Evolutionary conservation across 352 stramenopile genomes (phyloP).

Genomic region (Pythium coloratum): DNA sequence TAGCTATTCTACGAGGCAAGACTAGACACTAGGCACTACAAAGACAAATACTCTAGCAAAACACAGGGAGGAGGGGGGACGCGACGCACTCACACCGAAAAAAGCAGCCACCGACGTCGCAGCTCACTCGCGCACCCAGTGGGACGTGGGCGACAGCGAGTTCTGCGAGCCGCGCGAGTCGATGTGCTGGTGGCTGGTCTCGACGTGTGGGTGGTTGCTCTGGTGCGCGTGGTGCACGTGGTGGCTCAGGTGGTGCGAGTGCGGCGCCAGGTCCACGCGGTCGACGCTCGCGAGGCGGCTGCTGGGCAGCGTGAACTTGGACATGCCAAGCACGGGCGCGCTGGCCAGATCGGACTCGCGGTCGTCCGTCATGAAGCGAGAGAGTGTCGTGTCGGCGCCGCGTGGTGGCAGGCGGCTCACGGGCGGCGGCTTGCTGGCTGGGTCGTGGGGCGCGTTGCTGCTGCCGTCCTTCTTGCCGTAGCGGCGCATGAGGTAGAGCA

Average conservation of each 20-base stretch:
- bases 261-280: constrained; percentile 20
- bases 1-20: constrained; percentile 7
- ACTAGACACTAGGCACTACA: constrained; percentile 8
- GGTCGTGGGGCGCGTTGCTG: constrained; percentile 20
- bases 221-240: constrained; percentile 12
- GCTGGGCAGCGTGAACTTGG: constrained; percentile 30
- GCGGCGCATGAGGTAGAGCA: constrained; percentile 88
- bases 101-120: neutral
- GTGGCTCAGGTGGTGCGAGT: constrained; percentile 10
- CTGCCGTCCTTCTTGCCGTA: constrained; percentile 30
- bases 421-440: neutral
- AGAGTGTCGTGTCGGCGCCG: constrained; percentile 36
- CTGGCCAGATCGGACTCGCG: constrained; percentile 31
- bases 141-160: constrained; percentile 21
- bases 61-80: constrained; percentile 3
- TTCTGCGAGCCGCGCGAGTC: constrained; percentile 25
- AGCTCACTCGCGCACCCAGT: constrained; percentile 32
- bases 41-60: constrained; percentile 23
- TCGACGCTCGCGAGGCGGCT: constrained; percentile 29
- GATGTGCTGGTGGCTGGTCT: constrained; percentile 14
- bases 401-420: neutral
- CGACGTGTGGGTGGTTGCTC: constrained; percentile 2
- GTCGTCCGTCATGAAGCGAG: constrained; percentile 63
- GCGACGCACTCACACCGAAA: constrained; percentile 1
- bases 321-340: constrained; percentile 33